A percentile compares a stretch with the other conserved stretches of the same genome.
These are phyloP conservation scores for Sarcodon sp. DNA, from an alignment of 768 basidiomycete genomes.

Conservation along the genomic window DNA sequence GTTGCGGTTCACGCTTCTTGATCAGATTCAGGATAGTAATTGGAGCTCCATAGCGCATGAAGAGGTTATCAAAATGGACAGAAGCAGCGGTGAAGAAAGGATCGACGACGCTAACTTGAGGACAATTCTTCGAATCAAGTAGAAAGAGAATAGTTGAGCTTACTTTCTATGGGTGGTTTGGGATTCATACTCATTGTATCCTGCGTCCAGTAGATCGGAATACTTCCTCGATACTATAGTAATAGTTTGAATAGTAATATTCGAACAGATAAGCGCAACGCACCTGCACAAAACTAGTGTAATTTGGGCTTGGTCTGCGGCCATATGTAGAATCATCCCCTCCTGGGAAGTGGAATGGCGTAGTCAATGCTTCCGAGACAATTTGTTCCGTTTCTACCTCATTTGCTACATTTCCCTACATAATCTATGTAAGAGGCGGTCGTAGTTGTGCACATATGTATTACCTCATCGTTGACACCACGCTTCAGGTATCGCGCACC, in stretches of 20 bases:
- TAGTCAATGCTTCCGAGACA: slow-evolving; percentile 80
- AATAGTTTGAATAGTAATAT: background rate
- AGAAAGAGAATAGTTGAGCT: slow-evolving; percentile 12
- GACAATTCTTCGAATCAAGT: background rate
- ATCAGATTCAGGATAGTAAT: slow-evolving; percentile 90
- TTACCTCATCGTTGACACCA: slow-evolving; percentile 86
- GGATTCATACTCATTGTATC: slow-evolving; percentile 85
- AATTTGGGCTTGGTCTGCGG: slow-evolving; percentile 67
- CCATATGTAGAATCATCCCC: slow-evolving; percentile 19
- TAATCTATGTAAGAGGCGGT: background rate
- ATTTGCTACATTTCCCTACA: slow-evolving; percentile 92
- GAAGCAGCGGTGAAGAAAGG: slow-evolving; percentile 93
- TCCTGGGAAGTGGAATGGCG: slow-evolving; percentile 74
- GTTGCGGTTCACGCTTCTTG: slow-evolving; percentile 68
- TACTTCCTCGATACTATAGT: slow-evolving; percentile 80
- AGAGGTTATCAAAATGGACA: slow-evolving; percentile 84
- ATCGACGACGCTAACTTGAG: slow-evolving; percentile 78
- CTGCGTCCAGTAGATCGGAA: slow-evolving; percentile 95
- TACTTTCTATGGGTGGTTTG: slow-evolving; percentile 92
- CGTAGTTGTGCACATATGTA: background rate
- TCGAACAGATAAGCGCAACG: background rate
- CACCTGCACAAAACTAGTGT: slow-evolving; percentile 92
- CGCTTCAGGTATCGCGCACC: slow-evolving; percentile 91
- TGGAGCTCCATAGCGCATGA: slow-evolving; percentile 81
- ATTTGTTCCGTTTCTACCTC: slow-evolving; percentile 99